Evolutionary conservation across 345 rosid genomes (phyloP), one percentile per base, ranked within the genome.

Genomic region (Iberis pinnata): DNA sequence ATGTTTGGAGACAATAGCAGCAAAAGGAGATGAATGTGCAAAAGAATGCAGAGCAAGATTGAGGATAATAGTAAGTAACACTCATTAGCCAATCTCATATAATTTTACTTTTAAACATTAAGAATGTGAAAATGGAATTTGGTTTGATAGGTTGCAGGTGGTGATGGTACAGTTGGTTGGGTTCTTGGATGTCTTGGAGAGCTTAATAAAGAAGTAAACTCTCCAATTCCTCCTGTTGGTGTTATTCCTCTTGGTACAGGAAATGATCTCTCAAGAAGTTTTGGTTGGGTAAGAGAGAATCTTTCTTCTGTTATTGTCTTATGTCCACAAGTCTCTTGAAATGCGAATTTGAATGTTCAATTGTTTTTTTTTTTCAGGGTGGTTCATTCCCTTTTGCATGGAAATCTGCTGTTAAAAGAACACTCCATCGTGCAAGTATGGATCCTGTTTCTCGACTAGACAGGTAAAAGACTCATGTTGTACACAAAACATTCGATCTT

Each of bases 91-190:
- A 52, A 4, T 17, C 38, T 56, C 15, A 43, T 35, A 7, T 26
- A n/a, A n/a, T n/a, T n/a, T n/a, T n/a, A n/a, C n/a, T n/a, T n/a
- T 8, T 11, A 35, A 0, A 43, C 13, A 4, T 17, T 10, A 37
- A 16, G 51, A 46, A 9, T 55, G 58, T 49, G 32, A 50, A n/a
- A 31, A 18, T 65, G 3, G 42, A 15, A 10, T 43, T 44, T 24
- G 52, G 45, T 43, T 57, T 0, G 46, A 60, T 71, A 93, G 99
- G 99, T 93, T 76, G 99, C 95, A 13, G 97, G 99, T 58, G 99
- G 99, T 66, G 99, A 93, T 82, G 99, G 99, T 56, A 88, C 95
- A 0, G 95, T 88, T 49, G 99, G 97, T 64, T 93, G 97, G 97
- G 90, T 93, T 45, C 80, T 93, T 27, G 95, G 95, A 62, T 61